A percentile compares a stretch with the other conserved stretches of the same genome.
These are phyloP conservation scores for Pythium chondricola DNA, from an alignment of 352 stramenopile genomes.

Conservation along the genomic window DNA sequence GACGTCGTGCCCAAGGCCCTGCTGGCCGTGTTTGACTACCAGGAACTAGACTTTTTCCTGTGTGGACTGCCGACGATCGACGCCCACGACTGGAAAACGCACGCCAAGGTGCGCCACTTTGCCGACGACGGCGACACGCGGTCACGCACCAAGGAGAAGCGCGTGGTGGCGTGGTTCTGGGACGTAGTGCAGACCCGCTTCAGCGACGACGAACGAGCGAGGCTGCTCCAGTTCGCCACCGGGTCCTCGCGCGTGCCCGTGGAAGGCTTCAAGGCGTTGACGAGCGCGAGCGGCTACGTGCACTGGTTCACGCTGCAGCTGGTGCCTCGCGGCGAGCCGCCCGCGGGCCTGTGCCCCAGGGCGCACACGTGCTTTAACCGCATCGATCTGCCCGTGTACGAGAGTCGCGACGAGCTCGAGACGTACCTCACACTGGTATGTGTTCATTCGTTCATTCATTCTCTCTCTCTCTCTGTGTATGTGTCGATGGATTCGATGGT, in stretches of 20 bases:
- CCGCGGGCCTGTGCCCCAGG: conserved; percentile 50
- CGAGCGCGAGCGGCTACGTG: conserved; percentile 74
- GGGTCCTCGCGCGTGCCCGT: conserved; percentile 75
- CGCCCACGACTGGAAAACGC: conserved; percentile 48
- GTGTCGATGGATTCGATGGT: background rate
- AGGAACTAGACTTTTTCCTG: conserved; percentile 73
- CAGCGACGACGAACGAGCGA: conserved; percentile 57
- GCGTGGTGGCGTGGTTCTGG: conserved; percentile 73
- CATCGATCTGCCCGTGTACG: conserved; percentile 70
- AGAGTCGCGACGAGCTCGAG: conserved; percentile 59
- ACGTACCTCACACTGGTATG: conserved; percentile 68
- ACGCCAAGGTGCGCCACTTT: conserved; percentile 64
- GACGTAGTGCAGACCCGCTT: conserved; percentile 38
- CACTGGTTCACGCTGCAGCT: conserved; percentile 79
- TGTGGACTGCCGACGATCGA: conserved; percentile 71
- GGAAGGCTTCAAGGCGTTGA: conserved; percentile 73
- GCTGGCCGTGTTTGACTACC: conserved; percentile 72
- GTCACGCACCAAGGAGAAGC: conserved; percentile 29
- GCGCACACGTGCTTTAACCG: conserved; percentile 85
- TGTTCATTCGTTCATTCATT: background rate
- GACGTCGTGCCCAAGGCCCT: conserved; percentile 63
- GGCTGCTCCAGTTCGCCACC: conserved; percentile 71
- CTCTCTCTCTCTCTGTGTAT: background rate
- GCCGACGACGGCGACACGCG: conserved; percentile 26
- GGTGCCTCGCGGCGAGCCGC: conserved; percentile 36